Evolutionary conservation across 176 grass and related monocot species (phyloP).

Genomic region (Saccharum officinarum): DNA sequence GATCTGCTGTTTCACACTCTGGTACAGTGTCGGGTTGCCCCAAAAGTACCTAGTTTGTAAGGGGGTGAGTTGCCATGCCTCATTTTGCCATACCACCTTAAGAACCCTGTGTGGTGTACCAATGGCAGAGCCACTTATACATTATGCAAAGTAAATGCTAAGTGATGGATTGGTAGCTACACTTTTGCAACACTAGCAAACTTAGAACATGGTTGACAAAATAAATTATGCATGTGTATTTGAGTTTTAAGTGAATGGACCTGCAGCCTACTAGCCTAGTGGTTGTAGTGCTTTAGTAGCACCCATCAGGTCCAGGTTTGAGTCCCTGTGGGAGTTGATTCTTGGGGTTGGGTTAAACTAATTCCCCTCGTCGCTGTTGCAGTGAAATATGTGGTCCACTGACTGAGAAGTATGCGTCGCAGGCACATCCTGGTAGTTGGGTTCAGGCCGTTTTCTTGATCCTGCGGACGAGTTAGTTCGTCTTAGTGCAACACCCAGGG

Average conservation of each 20-base stretch:
- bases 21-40: not conserved
- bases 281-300: not conserved
- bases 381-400: not conserved
- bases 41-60: not conserved
- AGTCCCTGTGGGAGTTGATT: not conserved
- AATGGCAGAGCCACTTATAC: not conserved
- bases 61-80: not conserved
- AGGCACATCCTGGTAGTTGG: too few species aligned
- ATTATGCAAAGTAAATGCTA: constrained; percentile 4
- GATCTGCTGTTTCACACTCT: not conserved
- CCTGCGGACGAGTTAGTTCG: not conserved
- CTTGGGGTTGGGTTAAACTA: not conserved
- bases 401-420: not conserved
- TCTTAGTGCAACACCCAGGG: not conserved
- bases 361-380: not conserved
- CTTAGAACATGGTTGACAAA: not conserved
- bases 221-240: not conserved
- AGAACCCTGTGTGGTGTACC: constrained; percentile 9
- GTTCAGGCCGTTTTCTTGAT: not conserved
- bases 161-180: not conserved
- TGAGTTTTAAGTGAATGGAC: not conserved
- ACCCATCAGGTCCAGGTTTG: not conserved
- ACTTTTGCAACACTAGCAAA: constrained; percentile 5
- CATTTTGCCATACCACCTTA: not conserved
- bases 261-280: not conserved